phyloP scores from a whole-genome alignment of 306 rosid species.

The Hippophae gyantsensis region DNA sequence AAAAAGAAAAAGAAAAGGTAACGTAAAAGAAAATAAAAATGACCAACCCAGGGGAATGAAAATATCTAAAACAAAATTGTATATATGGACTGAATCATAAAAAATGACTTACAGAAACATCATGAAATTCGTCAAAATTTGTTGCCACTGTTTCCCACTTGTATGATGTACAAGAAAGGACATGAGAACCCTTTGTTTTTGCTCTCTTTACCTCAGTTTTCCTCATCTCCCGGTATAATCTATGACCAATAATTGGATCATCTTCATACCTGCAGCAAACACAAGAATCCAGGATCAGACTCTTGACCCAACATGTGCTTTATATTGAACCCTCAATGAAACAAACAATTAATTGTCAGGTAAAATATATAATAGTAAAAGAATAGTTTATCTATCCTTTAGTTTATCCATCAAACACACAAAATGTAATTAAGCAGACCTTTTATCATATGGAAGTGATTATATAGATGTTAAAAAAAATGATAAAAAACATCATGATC shows the following conservation, averaged over 20 bases:
- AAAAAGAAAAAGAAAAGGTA: no score
- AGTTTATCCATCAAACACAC: no score
- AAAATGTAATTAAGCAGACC: no score
- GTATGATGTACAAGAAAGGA: slow-evolving; percentile 50
- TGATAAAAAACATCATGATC: no score
- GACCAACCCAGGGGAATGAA: neutral
- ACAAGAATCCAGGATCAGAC: slow-evolving; percentile 26
- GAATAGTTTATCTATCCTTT: no score
- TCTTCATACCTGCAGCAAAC: slow-evolving; percentile 88
- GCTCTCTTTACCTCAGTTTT: slow-evolving; percentile 74
- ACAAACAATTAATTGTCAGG: slow-evolving; percentile 3
- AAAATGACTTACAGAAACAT: slow-evolving; percentile 60
- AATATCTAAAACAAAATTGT: slow-evolving; percentile 1
- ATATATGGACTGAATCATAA: slow-evolving; percentile 17
- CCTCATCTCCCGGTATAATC: slow-evolving; percentile 79
- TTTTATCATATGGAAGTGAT: no score
- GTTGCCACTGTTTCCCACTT: slow-evolving; percentile 92
- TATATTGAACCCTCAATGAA: slow-evolving; percentile 4
- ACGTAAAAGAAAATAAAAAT: neutral
- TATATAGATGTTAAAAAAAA: no score
- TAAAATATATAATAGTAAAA: no score
- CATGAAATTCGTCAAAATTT: slow-evolving; percentile 88
- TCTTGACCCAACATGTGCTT: slow-evolving; percentile 7
- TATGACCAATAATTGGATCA: slow-evolving; percentile 80
- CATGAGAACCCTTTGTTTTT: slow-evolving; percentile 67